phyloP scores from a whole-genome alignment of 116 monocot genomes.

The Phalaenopsis hybrid region DNA sequence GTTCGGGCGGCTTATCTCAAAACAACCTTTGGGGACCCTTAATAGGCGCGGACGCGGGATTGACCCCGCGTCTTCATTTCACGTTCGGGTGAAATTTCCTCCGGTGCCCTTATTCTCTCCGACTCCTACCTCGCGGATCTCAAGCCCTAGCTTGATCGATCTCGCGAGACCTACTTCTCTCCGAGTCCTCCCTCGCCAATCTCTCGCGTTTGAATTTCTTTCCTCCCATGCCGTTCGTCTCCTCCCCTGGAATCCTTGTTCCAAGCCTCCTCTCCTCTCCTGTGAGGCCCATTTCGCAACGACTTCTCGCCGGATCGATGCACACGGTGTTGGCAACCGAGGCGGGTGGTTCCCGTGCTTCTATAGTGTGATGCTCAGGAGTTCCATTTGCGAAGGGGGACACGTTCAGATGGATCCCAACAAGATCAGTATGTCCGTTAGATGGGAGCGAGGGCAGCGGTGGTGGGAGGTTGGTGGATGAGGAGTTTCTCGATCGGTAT shows the following conservation, averaged over 20 bases:
- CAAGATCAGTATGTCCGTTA: conserved; percentile 26
- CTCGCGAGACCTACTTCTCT: too few relatives aligned
- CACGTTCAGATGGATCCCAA: conserved; percentile 58
- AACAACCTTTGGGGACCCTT: too few relatives aligned
- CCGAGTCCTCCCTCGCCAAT: background rate
- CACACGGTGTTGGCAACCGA: conserved; percentile 11
- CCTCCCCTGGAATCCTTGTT: conserved; percentile 39
- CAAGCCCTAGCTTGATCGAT: too few relatives aligned
- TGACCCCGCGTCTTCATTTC: too few relatives aligned
- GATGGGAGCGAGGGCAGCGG: conserved; percentile 2
- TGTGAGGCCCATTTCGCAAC: conserved; percentile 85
- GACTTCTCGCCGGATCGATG: conserved; percentile 41
- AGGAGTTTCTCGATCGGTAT: conserved; percentile 23
- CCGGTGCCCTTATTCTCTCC: too few relatives aligned
- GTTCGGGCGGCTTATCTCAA: too few relatives aligned
- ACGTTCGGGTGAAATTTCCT: too few relatives aligned
- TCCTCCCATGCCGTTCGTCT: conserved; percentile 63
- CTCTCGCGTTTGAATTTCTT: conserved; percentile 41
- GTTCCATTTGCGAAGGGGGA: conserved; percentile 70
- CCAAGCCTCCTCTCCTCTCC: conserved; percentile 29
- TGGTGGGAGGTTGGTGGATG: conserved; percentile 17
- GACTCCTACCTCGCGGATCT: too few relatives aligned
- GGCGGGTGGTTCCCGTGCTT: conserved; percentile 61
- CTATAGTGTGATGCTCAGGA: conserved; percentile 55
- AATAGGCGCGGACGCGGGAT: too few relatives aligned